Evolutionary conservation across 306 rosid species (phyloP), one percentile per base, ranked within the genome.

Genomic region (Senna tora): DNA sequence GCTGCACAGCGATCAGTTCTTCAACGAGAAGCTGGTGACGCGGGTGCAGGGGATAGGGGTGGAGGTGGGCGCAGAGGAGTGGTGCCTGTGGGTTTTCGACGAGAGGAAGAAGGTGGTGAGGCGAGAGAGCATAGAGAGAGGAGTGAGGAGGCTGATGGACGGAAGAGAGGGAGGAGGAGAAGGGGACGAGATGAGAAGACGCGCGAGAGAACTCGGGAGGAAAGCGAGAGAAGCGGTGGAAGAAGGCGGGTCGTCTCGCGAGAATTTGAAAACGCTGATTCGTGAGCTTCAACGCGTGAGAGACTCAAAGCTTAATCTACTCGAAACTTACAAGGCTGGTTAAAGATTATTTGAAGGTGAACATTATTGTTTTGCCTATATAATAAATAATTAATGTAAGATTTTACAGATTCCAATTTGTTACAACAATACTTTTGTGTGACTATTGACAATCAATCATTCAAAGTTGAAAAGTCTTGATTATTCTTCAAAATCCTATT

Each of bases 61-160:
- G 65, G 84, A 80, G 65, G 78, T 75, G 5, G 85, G 88, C 0
- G 75, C 73, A 1, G 61, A 75, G 36, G 72, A 76, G 36, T 81
- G 88, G 86, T 33, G 63, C 17, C 1, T 55, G 0, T 54, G 65
- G 2, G 68, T 67, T 1, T 58, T 65, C 16, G 75, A 68, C 0
- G 77, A 49, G 10, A 49, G 46, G 0, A 75, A 71, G 69, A 51
- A 56, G 69, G 55, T 59, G 60, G 77, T 84, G 75, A 38, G 58
- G 6, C 49, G 75, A 3, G 78, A 81, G 16, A 19, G 30, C 0
- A 54, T 84, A 19, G 82, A 62, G 77, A 75, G 62, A 41, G 84
- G 73, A 0, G 81, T 81, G 17, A 84, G 74, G 42, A 54, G 55
- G 17, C 20, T 84, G 22, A 78, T 78, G 83, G 81, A 67, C 2